These are phyloP conservation scores for Prunus yedoensis DNA, from an alignment of 331 rosid genomes.

Conservation along the genomic window DNA sequence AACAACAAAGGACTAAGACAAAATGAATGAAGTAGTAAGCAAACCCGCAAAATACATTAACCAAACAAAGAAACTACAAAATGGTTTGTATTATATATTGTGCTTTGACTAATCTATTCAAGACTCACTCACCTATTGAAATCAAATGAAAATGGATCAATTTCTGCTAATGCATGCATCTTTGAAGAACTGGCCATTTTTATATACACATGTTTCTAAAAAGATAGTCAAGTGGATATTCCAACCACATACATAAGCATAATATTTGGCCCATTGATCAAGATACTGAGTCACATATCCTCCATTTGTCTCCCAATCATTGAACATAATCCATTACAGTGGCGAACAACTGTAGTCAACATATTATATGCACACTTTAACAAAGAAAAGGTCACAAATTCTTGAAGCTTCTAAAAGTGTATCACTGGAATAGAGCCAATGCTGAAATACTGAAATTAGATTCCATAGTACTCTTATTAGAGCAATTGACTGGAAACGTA, in stretches of 20 bases:
- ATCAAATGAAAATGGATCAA: neutral
- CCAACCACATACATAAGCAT: neutral
- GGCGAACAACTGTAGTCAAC: neutral
- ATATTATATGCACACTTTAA: neutral
- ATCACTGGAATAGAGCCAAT: neutral
- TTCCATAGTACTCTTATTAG: neutral
- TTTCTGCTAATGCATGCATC: neutral
- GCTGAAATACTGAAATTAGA: neutral
- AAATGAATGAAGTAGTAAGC: neutral
- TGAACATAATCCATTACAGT: neutral
- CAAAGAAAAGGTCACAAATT: neutral
- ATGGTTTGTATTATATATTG: neutral
- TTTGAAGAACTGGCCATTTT: neutral
- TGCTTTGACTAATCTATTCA: neutral
- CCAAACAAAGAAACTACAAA: neutral
- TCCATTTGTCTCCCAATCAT: neutral
- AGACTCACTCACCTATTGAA: neutral
- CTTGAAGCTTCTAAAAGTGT: neutral
- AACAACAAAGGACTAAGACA: neutral
- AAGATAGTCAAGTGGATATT: neutral
- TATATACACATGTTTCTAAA: neutral
- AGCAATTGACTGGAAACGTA: neutral
- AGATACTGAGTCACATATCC: neutral
- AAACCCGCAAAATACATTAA: neutral
- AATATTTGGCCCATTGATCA: neutral